Base-by-base conservation (phyloP, 306 rosid species). In the Begonia masoniana region DNA sequence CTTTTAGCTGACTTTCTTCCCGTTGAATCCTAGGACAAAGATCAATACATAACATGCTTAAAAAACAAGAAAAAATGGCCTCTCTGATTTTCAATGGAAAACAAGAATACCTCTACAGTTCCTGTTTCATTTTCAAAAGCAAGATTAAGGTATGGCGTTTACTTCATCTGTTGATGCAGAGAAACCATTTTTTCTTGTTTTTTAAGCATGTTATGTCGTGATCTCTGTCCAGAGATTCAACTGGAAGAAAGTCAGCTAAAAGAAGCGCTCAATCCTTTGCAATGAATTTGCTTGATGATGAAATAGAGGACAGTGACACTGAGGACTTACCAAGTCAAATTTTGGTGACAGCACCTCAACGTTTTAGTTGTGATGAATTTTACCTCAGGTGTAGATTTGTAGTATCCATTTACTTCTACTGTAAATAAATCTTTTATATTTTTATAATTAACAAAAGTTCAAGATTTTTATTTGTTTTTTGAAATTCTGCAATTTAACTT, bases 231-330 rank as follows among this genome's bases (percentile, higher is more conserved):
- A 58, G 79, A 10, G 57, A 45, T 41, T 41, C 73, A 23, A 61
- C 55, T 7, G 41, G 43, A 65, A 68, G 56, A 59, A 78, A 69
- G 50, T 55, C 56, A 57, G 16, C 11, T 56, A 65, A 31, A 42
- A 76, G 74, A 63, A 65, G 62, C 65, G 56, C 56, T 47, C 64
- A 53, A 56, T 69, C 77, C 56, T 89, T 85, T 68, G 63, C 70
- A 39, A 67, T 89, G 81, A 69, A 68, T 7, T 83, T 81, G 3
- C 48, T 51, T 9, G 94, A 82, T 46, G 81, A 52, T 80, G 91
- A 80, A 59, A 59, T 70, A 65, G 76, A 63, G 12, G 78, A 62
- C 47, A 17, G 57, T 6, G 83, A 73, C 7, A 58, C 58, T 15
- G 84, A 76, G 26, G 76, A 70, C 56, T 76, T 46, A 51, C 42